A percentile compares a stretch with the other conserved stretches of the same genome.
phyloP scores from a whole-genome alignment of 768 basidiomycete species.

The Tephrocybe sp. region DNA sequence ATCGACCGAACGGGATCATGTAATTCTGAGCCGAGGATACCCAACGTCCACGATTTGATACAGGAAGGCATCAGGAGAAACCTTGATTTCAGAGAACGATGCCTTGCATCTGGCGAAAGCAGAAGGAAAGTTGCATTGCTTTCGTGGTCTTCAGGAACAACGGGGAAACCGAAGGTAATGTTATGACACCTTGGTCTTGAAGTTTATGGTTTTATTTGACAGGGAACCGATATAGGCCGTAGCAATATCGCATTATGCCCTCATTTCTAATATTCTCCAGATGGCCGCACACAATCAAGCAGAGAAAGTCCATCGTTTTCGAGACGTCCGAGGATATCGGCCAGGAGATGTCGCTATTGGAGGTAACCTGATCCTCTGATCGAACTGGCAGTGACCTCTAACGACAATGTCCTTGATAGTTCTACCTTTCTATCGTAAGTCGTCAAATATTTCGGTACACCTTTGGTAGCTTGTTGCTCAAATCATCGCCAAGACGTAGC shows the following conservation, averaged over 20 bases:
- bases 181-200: neutral
- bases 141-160: conserved; percentile 68
- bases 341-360: conserved; percentile 50
- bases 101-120: conserved; percentile 48
- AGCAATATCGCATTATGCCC: conserved; percentile 49
- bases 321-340: conserved; percentile 31
- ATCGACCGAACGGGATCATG: conserved; percentile 25
- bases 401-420: conserved; percentile 22
- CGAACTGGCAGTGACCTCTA: conserved; percentile 8
- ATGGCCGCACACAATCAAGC: conserved; percentile 40
- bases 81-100: conserved; percentile 38
- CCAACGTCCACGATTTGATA: conserved; percentile 26
- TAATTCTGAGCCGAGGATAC: conserved; percentile 9
- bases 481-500: conserved; percentile 22
- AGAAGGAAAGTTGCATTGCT: conserved; percentile 59
- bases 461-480: conserved; percentile 21
- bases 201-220: conserved; percentile 8
- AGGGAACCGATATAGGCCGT: conserved; percentile 36
- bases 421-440: conserved; percentile 43
- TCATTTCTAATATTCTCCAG: conserved; percentile 56
- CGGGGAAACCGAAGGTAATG: conserved; percentile 59
- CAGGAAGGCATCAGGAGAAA: conserved; percentile 20
- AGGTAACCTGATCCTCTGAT: conserved; percentile 16
- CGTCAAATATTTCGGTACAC: conserved; percentile 30
- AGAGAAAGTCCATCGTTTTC: conserved; percentile 21